Conservation (phyloP, 1,139 yeast genomes). For the Debaryomyces sp. region DNA sequence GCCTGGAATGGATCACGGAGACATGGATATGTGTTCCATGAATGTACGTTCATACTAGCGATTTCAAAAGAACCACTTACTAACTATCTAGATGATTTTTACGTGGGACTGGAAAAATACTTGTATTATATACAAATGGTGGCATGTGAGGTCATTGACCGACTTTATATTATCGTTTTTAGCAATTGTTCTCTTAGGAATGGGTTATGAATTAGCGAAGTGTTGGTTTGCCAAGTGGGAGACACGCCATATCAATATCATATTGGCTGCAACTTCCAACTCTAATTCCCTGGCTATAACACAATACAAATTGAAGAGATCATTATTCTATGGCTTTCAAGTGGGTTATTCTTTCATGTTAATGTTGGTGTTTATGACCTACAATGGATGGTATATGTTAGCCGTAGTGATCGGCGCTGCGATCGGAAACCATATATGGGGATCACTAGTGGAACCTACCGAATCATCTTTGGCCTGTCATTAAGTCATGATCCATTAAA, state of each 20-base stretch:
- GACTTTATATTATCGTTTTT: constrained; percentile 57
- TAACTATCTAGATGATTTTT: constrained; percentile 60
- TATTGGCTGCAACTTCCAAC: constrained; percentile 19
- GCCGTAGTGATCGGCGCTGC: constrained; percentile 73
- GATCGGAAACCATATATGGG: constrained; percentile 68
- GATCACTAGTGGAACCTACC: constrained; percentile 21
- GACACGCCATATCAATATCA: constrained; percentile 14
- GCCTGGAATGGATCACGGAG: constrained; percentile 29
- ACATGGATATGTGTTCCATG: constrained; percentile 58
- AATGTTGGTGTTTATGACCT: constrained; percentile 84
- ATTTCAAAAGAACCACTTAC: neutral
- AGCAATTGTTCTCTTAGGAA: constrained; percentile 51
- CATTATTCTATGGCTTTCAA: constrained; percentile 64
- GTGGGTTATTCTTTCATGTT: constrained; percentile 77
- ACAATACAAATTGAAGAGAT: constrained; percentile 31
- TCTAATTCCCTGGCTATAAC: constrained; percentile 17
- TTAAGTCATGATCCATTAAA: constrained; percentile 16
- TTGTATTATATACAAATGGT: constrained; percentile 75
- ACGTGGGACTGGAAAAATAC: constrained; percentile 78
- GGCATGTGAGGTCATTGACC: constrained; percentile 64
- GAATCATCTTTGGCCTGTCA: constrained; percentile 52
- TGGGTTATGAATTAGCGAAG: constrained; percentile 65
- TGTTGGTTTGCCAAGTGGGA: constrained; percentile 38
- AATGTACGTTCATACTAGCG: constrained; percentile 31
- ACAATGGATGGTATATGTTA: constrained; percentile 80